Evolutionary conservation across 306 rosid species (phyloP).

Genomic region (Delonix regia): DNA sequence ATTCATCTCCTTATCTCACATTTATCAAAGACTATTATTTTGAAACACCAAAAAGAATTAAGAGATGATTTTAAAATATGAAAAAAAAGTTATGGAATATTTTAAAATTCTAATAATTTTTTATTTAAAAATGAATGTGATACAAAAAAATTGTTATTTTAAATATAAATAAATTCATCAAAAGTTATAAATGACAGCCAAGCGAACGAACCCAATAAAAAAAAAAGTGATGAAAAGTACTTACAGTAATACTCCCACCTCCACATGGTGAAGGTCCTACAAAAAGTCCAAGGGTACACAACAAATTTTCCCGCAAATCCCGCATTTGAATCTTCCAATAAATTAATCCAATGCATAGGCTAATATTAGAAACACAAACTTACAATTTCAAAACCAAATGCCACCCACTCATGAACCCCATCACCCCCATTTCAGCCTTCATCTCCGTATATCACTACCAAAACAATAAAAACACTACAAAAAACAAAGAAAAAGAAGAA

Average conservation of each 20-base stretch:
- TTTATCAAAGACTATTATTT: too few relatives aligned
- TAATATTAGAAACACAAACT: slow-evolving; percentile 1
- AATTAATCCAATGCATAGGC: slow-evolving; percentile 35
- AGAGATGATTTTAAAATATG: too few relatives aligned
- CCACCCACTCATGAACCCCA: background rate
- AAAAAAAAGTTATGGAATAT: too few relatives aligned
- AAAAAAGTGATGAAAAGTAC: background rate
- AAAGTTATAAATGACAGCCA: too few relatives aligned
- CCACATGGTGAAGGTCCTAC: slow-evolving; percentile 34
- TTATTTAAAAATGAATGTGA: too few relatives aligned
- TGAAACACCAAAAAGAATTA: too few relatives aligned
- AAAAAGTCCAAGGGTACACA: background rate
- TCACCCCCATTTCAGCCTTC: slow-evolving; percentile 41
- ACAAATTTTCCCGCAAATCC: slow-evolving; percentile 25
- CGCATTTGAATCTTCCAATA: slow-evolving; percentile 51
- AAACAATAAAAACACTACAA: slow-evolving; percentile 4
- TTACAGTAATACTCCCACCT: background rate
- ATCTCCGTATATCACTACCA: slow-evolving; percentile 17
- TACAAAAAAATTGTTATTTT: too few relatives aligned
- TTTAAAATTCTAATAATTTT: too few relatives aligned
- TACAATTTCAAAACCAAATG: slow-evolving; percentile 32
- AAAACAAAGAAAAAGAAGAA: background rate
- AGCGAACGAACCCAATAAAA: too few relatives aligned
- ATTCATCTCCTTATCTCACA: too few relatives aligned
- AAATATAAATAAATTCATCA: too few relatives aligned